Evolutionary conservation across 2,329 filamentous ascomycete genomes (phyloP).

Genomic region (Coniella vitis): DNA sequence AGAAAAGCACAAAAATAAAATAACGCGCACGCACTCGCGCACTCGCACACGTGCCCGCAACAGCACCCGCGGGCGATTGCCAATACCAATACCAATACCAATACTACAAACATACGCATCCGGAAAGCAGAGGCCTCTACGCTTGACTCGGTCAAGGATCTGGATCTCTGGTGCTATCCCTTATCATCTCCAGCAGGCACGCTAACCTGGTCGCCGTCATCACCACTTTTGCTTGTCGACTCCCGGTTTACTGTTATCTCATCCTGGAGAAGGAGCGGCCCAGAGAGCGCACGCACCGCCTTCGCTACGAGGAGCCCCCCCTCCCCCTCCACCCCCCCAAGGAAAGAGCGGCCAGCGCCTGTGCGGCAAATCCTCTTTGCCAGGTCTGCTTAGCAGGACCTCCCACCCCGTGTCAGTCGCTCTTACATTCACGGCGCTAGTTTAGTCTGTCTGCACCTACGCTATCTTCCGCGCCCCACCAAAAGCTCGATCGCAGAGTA

Average conservation of each 20-base stretch:
- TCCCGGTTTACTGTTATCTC: background rate
- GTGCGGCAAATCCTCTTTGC: background rate
- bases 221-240: background rate
- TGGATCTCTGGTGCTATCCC: background rate
- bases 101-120: background rate
- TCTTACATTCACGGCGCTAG: conserved; percentile 16
- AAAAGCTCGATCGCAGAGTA: conserved; percentile 13
- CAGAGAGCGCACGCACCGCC: conserved; percentile 1
- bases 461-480: conserved; percentile 14
- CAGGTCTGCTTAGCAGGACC: background rate
- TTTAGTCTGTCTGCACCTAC: conserved; percentile 12
- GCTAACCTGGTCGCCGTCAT: conserved; percentile 6
- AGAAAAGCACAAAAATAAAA: background rate
- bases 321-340: too few relatives aligned
- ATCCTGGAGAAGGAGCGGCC: background rate
- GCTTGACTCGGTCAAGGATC: background rate
- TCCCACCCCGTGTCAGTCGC: conserved; percentile 5
- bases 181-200: conserved; percentile 4
- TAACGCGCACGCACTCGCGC: too few relatives aligned
- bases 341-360: background rate
- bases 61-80: background rate
- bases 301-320: too few relatives aligned
- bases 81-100: background rate
- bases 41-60: background rate
- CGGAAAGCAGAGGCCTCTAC: background rate